Percentiles rank a stretch among this genome's conserved stretches.
Conservation (phyloP, 108 stramenopile species). For the Parmales sp. region DNA sequence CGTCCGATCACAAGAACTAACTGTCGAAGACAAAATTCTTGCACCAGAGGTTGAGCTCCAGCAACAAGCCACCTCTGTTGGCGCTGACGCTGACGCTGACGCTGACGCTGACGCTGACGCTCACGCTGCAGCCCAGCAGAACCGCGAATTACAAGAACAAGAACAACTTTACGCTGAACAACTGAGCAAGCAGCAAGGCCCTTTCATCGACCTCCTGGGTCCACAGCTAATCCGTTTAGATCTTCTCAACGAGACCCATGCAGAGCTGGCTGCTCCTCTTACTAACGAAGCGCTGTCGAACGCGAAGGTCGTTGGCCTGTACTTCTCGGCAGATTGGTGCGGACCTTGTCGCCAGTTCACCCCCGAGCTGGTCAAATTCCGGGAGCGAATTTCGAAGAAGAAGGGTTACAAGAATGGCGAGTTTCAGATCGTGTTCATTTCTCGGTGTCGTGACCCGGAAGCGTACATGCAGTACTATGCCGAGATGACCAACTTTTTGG, state of each 20-base stretch:
- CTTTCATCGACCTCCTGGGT: constrained; percentile 71
- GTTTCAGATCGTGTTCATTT: constrained; percentile 79
- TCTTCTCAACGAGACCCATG: constrained; percentile 57
- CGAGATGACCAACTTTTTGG: constrained; percentile 71
- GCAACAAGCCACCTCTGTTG: too few relatives aligned
- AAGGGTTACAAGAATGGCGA: constrained; percentile 59
- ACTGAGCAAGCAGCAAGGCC: too few relatives aligned
- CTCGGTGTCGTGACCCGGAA: constrained; percentile 64
- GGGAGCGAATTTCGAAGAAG: constrained; percentile 65
- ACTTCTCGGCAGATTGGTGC: constrained; percentile 20
- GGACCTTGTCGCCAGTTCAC: constrained; percentile 76
- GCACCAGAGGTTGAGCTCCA: too few relatives aligned
- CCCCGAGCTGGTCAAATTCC: constrained; percentile 72
- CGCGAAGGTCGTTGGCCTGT: constrained; percentile 75
- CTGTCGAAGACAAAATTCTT: too few relatives aligned
- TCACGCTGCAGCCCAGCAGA: too few relatives aligned
- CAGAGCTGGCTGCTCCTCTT: constrained; percentile 50
- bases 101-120: too few relatives aligned
- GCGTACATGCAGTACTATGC: constrained; percentile 77
- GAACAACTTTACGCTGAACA: too few relatives aligned
- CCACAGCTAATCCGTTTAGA: constrained; percentile 52
- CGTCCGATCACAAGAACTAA: too few relatives aligned
- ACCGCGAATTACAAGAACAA: too few relatives aligned
- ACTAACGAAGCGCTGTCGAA: constrained; percentile 60
- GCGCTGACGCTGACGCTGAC: too few relatives aligned